Percentiles rank a stretch among this genome's conserved stretches.
phyloP scores from a whole-genome alignment of 2,329 filamentous ascomycete genomes.

The Fusarium poae region DNA sequence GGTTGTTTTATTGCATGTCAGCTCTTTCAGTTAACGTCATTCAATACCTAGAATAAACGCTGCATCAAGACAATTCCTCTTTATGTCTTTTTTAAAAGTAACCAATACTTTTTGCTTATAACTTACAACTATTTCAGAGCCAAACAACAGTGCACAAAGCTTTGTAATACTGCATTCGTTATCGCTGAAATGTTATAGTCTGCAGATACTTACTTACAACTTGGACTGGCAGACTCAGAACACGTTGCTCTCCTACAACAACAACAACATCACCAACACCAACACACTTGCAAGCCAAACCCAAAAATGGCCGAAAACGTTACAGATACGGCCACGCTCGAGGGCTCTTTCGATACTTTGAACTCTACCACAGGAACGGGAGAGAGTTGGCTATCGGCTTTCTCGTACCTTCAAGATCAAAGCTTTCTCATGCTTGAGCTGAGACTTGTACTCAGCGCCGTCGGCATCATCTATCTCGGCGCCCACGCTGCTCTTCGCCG shows the following conservation, averaged over 20 bases:
- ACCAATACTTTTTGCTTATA: background rate
- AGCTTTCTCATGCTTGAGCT: constrained; percentile 61
- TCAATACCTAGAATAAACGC: background rate
- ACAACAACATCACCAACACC: constrained; percentile 14
- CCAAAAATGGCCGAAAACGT: constrained; percentile 46
- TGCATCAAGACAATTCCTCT: background rate
- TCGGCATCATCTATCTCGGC: constrained; percentile 87
- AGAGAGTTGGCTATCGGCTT: constrained; percentile 42
- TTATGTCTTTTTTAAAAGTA: background rate
- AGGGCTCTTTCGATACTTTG: constrained; percentile 49
- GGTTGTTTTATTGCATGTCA: background rate
- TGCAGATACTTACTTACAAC: background rate
- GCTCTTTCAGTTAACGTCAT: constrained; percentile 27
- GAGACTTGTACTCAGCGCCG: constrained; percentile 71
- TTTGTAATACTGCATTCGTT: background rate
- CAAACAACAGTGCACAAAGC: background rate
- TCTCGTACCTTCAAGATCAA: constrained; percentile 52
- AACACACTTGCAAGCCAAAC: constrained; percentile 6
- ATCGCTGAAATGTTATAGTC: constrained; percentile 8
- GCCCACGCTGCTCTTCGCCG: constrained; percentile 87
- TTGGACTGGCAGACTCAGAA: constrained; percentile 30
- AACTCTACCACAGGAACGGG: constrained; percentile 50
- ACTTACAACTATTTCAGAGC: too few relatives aligned
- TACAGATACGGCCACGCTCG: constrained; percentile 24
- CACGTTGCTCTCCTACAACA: constrained; percentile 39